Evolutionary conservation across 495 filamentous ascomycete species (phyloP).

Genomic region (Trichoderma asperelloides): DNA sequence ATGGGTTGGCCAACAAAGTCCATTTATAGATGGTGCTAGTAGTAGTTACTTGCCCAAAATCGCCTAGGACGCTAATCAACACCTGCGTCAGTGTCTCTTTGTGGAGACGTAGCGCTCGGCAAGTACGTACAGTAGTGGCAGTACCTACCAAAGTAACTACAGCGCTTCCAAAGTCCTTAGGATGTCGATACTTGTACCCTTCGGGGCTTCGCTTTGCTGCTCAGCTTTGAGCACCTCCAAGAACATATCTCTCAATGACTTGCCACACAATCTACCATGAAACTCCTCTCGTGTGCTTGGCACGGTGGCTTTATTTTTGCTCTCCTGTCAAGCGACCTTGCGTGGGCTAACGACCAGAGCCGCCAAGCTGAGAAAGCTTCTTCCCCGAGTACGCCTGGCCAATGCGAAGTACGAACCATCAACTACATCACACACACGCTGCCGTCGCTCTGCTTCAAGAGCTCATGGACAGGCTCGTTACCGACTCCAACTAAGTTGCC

Average conservation of each 20-base stretch:
- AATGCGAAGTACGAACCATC: conserved; percentile 57
- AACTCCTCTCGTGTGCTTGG: neutral
- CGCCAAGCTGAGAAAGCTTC: neutral
- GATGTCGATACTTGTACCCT: neutral
- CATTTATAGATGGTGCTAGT: neutral
- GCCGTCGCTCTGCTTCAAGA: conserved; percentile 66
- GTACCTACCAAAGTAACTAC: too few species aligned
- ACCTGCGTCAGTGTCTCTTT: neutral
- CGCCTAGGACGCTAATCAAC: neutral
- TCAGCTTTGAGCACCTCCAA: neutral
- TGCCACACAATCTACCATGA: neutral
- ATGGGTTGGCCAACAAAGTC: neutral
- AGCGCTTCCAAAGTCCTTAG: too few species aligned
- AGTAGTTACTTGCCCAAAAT: neutral
- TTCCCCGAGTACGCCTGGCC: neutral
- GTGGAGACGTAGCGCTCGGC: too few species aligned
- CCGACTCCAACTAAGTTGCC: conserved; percentile 17
- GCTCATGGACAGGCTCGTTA: conserved; percentile 27
- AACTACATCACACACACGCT: conserved; percentile 77
- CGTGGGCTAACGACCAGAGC: neutral
- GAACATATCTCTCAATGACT: neutral
- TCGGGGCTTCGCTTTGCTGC: neutral
- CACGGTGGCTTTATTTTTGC: neutral
- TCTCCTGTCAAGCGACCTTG: neutral
- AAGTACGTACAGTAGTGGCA: too few species aligned